Percentiles rank a stretch among this genome's conserved stretches.
phyloP scores from a whole-genome alignment of 148 eudicot species.

The Persicaria tinctoria region DNA sequence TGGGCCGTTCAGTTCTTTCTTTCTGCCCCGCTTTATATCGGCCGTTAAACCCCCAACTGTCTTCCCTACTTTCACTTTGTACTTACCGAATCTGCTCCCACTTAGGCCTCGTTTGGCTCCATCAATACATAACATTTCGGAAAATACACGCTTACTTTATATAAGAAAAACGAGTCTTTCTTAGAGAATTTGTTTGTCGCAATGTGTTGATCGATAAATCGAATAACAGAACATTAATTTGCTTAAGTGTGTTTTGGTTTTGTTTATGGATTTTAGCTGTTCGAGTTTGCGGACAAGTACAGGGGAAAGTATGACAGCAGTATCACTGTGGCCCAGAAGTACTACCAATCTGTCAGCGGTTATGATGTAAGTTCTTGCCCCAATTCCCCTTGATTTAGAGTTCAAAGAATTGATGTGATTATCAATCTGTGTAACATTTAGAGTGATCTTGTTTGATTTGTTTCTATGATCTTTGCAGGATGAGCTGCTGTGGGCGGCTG shows the following conservation, averaged over 20 bases:
- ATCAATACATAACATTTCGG: too few species aligned
- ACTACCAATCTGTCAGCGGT: slow-evolving; percentile 93
- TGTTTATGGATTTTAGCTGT: slow-evolving; percentile 38
- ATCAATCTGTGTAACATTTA: background rate
- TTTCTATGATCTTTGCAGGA: slow-evolving; percentile 33
- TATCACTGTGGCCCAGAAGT: slow-evolving; percentile 83
- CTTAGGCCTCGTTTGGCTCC: background rate
- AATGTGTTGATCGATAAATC: too few species aligned
- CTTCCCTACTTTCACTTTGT: slow-evolving; percentile 5
- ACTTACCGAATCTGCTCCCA: background rate
- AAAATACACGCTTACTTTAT: too few species aligned
- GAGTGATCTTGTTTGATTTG: background rate
- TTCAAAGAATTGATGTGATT: background rate
- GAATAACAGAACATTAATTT: background rate
- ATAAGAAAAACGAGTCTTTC: too few species aligned
- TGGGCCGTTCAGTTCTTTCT: background rate
- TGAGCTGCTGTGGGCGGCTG: slow-evolving; percentile 95
- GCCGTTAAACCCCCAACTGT: background rate
- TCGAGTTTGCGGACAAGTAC: slow-evolving; percentile 91
- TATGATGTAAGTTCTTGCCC: slow-evolving; percentile 51
- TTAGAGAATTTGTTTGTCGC: too few species aligned
- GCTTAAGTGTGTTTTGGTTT: background rate
- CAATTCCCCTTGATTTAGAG: background rate
- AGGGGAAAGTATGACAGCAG: slow-evolving; percentile 98
- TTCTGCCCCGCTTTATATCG: background rate